Conservation (phyloP, 2,329 filamentous ascomycete genomes). For the Xylariales sp. region DNA sequence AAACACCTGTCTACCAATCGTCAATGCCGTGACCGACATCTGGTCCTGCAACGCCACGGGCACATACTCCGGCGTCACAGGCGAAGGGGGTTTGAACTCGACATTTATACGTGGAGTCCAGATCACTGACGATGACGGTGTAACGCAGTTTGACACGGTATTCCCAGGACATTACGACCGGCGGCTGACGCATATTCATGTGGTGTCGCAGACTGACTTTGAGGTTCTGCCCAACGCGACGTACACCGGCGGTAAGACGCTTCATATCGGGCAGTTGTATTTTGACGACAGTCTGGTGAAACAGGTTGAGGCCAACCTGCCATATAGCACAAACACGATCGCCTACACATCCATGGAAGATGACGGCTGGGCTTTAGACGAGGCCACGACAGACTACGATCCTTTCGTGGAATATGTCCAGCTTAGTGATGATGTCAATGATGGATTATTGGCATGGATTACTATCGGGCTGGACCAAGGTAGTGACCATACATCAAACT, state of each 20-base stretch:
- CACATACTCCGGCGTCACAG: constrained; percentile 36
- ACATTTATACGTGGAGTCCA: constrained; percentile 38
- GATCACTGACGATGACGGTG: constrained; percentile 34
- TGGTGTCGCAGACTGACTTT: constrained; percentile 38
- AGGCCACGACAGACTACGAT: neutral
- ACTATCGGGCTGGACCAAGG: constrained; percentile 31
- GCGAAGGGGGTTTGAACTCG: constrained; percentile 36
- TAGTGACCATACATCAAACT: constrained; percentile 18
- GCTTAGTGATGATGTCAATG: neutral
- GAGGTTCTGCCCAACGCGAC: constrained; percentile 37
- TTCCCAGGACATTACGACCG: constrained; percentile 41
- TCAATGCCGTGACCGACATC: constrained; percentile 38
- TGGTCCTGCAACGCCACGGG: constrained; percentile 36
- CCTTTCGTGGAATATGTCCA: neutral
- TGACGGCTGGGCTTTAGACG: neutral
- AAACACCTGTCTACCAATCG: constrained; percentile 26
- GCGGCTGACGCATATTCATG: constrained; percentile 44
- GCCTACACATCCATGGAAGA: neutral
- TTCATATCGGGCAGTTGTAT: constrained; percentile 61
- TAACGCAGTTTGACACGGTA: constrained; percentile 35
- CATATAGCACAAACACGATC: constrained; percentile 2
- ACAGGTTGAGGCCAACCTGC: constrained; percentile 4
- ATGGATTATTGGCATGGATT: constrained; percentile 7
- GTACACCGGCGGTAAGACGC: constrained; percentile 36
- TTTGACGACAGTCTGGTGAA: constrained; percentile 56